Evolutionary conservation across 2,329 filamentous ascomycete species (phyloP).

Genomic region (Penicillium psychrosexuale): DNA sequence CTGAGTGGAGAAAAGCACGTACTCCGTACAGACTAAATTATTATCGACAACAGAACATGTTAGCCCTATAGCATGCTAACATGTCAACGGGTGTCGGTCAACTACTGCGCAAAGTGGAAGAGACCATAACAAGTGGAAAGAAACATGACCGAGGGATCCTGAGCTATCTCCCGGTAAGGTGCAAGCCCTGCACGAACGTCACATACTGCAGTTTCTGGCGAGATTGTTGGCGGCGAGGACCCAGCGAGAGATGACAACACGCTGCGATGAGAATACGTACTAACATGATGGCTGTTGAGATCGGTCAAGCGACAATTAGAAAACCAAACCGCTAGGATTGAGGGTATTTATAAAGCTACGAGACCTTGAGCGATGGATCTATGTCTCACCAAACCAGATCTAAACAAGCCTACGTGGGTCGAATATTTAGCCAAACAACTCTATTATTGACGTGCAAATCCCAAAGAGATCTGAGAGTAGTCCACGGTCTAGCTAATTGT

Average conservation of each 20-base stretch:
- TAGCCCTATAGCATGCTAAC: neutral
- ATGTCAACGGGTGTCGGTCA: neutral
- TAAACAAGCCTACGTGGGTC: neutral
- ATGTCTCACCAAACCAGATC: neutral
- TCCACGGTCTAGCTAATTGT: neutral
- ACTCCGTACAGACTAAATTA: neutral
- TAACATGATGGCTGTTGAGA: neutral
- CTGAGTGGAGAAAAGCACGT: neutral
- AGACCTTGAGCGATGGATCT: too few relatives aligned
- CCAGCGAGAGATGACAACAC: neutral
- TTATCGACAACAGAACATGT: neutral
- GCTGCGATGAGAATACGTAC: neutral
- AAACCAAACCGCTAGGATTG: neutral
- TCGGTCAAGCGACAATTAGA: neutral
- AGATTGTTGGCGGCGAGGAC: neutral
- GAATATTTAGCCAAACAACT: conserved; percentile 2
- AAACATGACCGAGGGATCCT: neutral
- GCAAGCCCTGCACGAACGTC: too few relatives aligned
- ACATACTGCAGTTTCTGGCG: too few relatives aligned
- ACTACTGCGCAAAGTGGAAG: neutral
- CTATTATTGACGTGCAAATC: conserved; percentile 4
- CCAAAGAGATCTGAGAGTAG: neutral
- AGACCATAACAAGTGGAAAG: neutral
- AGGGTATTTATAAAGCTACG: neutral
- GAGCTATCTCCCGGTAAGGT: too few relatives aligned